Conservation (phyloP, 225 moss, liverwort and hornwort species). For the Ulota crispa region DNA sequence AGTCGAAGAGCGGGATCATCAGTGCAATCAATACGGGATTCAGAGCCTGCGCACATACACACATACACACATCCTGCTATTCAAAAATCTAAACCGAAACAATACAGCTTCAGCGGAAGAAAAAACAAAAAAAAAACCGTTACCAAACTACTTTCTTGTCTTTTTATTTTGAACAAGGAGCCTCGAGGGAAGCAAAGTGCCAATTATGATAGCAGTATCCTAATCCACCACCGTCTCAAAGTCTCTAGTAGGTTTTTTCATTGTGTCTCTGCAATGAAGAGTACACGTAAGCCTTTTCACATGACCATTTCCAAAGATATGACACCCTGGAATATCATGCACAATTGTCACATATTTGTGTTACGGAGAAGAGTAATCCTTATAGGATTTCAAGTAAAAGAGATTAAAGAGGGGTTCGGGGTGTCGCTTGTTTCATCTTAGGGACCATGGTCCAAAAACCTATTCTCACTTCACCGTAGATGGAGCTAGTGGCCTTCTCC, state of each 20-base stretch:
- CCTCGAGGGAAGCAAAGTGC: too few relatives aligned
- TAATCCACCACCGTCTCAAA: background rate
- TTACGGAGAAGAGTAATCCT: background rate
- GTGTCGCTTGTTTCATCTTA: background rate
- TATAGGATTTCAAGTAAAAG: background rate
- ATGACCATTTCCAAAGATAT: too few relatives aligned
- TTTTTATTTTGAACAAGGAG: too few relatives aligned
- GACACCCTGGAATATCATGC: background rate
- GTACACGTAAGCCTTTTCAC: background rate
- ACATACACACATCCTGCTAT: background rate
- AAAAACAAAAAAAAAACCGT: too few relatives aligned
- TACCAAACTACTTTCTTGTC: too few relatives aligned
- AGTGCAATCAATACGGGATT: constrained; percentile 74
- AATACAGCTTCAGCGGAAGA: too few relatives aligned
- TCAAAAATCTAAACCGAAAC: background rate
- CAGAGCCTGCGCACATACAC: constrained; percentile 61
- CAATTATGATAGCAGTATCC: too few relatives aligned
- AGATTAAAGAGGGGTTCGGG: background rate
- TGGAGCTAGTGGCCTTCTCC: background rate
- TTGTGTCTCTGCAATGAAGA: background rate
- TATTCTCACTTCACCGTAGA: background rate
- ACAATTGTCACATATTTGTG: background rate
- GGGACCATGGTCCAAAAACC: background rate
- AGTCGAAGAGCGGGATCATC: constrained; percentile 89
- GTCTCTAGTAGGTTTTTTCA: background rate